Percentiles rank a stretch among this genome's conserved stretches.
These are phyloP conservation scores for Ophiostoma sp. DNA, from an alignment of 2,329 filamentous ascomycete genomes.

Conservation along the genomic window DNA sequence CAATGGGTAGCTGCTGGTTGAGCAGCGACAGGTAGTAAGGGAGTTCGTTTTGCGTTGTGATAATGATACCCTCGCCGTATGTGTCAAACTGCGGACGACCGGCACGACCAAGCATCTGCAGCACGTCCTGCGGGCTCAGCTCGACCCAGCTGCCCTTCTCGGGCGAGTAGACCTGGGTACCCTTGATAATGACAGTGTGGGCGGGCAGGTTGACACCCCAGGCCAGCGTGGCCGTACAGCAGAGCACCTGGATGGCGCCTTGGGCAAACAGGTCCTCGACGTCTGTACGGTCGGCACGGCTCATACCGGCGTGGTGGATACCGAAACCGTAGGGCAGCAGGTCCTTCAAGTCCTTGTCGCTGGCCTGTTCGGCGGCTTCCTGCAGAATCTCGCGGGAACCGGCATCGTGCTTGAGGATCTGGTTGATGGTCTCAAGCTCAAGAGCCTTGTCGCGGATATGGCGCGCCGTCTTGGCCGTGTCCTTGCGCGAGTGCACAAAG, in stretches of 20 bases:
- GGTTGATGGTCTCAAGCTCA: constrained; percentile 95
- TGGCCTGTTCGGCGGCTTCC: constrained; percentile 78
- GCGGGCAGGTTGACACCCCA: constrained; percentile 99
- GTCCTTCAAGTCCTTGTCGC: constrained; percentile 88
- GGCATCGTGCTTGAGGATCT: constrained; percentile 90
- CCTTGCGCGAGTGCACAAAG: constrained; percentile 97
- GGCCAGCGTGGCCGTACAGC: constrained; percentile 95
- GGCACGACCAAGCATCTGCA: constrained; percentile 98
- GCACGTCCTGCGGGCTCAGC: constrained; percentile 91
- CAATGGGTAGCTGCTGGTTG: constrained; percentile 96
- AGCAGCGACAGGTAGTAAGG: constrained; percentile 96
- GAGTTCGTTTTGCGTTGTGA: constrained; percentile 91
- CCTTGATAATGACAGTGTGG: constrained; percentile 98
- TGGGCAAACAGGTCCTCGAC: constrained; percentile 94
- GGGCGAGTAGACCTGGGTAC: constrained; percentile 95
- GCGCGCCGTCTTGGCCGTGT: constrained; percentile 95
- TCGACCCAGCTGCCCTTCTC: constrained; percentile 99
- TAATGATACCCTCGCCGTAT: constrained; percentile 97
- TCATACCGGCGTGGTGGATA: constrained; percentile 98
- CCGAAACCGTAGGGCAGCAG: constrained; percentile 94
- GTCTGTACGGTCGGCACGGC: constrained; percentile 86
- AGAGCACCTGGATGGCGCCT: constrained; percentile 89
- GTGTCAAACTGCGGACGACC: constrained; percentile 96
- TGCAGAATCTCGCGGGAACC: constrained; percentile 85
- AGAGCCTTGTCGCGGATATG: constrained; percentile 96